Evolutionary conservation across 352 stramenopile species (phyloP), one percentile per base, ranked within the genome.

Genomic region (Phytopythium chamaehyphon): DNA sequence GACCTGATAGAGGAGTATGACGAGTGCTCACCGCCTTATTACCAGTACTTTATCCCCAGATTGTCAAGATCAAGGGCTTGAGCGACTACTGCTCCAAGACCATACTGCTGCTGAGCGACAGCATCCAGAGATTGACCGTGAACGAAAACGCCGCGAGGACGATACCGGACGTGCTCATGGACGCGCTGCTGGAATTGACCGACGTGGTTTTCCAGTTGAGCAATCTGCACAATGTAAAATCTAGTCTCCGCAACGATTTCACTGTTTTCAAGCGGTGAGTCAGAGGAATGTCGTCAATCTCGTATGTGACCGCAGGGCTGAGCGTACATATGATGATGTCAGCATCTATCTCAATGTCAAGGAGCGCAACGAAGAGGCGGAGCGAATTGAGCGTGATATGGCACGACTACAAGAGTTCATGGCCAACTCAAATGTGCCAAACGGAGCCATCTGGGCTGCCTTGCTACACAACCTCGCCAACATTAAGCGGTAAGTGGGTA

Each of bases 221-320:
- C 18, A 66, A 85, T 23, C 63, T 91, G 14, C 70, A 86, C 23
- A 79, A 91, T 40, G 69, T 58, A 8, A 91, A 89, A 36, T 78
- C 64, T 45, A 81, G 78, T 62, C 51, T 89, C 3, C 72, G 71
- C 11, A 89, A 89, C 53, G 81, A 91, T 52, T 91, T 89, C 31
- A 78, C 76, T 0, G 66, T 88, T 3, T 89, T 81, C 52, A 91
- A 91, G 56, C 62, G 81, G 72, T 88, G 9, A 33, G 9, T 33
- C 28, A 33, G 9, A 33, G 28, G 28, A 9, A 33, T 33, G 28
- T 5, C 9, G 28, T 33, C 9, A 33, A 33, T 33, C 9, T 33
- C 28, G 5, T 33, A 10, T 33, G 28, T 33, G 28, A 33, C 9
- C 9, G 5, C 28, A 10, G 5, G 28, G 9, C 28, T 46, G 16